Evolutionary conservation across 495 filamentous ascomycete genomes (phyloP), one percentile per base, ranked within the genome.

Genomic region (Neurospora pannonica): DNA sequence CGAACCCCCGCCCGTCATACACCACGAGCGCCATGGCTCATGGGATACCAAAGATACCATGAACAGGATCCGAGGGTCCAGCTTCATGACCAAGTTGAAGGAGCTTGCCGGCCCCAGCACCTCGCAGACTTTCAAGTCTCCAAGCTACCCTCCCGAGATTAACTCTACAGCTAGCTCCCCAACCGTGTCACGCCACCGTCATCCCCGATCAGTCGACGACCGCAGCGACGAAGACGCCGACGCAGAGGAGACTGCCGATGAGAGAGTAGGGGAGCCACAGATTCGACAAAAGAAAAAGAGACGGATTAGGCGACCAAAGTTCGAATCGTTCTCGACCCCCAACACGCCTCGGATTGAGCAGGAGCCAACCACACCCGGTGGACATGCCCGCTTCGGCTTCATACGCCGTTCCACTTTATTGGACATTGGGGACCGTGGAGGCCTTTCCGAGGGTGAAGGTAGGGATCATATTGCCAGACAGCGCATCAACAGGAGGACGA

Each of bases 361-460:
- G 19, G 79, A 79, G 1, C 76, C 80, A 15, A 82, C 81, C 6
- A 79, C 79, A 1, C 80, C 84, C 8, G 71, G 75, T 48, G 73
- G 72, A 4, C 75, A 80, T 38, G 76, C 78, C 24, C 84, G 84
- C 10, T 72, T 85, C 31, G 77, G 85, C 38, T 88, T 92, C 34
- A 84, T 93, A 71, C 89, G 92, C 60, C 87, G 93, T 73, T 88
- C 90, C 11, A 94, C 91, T 36, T 90, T 90, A 78, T 88, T 86
- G 2, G 93, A 95, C 75, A 83, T 90, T 70, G 85, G 88, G 3
- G 89, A 95, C 62, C 89, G 88, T 36, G 88, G 91, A 42, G 93
- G 91, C 24, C 84, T 95, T 8, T 98, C 95, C 19, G 95, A 98
- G 79, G 95, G 95, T 73, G 95, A 97, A 80, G 94, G 94, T 38